Evolutionary conservation across 106 monocot genomes (phyloP), one percentile per base, ranked within the genome.

Genomic region (Dioscorea alata): DNA sequence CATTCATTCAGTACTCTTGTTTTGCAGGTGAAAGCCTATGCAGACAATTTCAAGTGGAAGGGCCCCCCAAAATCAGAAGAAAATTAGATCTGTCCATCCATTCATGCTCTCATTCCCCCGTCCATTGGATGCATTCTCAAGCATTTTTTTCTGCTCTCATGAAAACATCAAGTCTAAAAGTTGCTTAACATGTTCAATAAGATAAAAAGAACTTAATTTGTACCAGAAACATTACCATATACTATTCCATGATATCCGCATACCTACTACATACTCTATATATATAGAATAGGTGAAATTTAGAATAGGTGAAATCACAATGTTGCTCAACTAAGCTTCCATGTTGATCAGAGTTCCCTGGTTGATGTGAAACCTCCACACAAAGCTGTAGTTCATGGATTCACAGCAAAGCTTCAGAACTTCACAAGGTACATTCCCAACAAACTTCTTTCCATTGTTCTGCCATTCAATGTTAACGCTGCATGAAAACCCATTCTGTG

Each of bases 31-130:
- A 94, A 86, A 63, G 57, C 91, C 14, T 95, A 95, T 59, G 73
- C 94, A 51, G 94, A 91, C 57, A 95, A 95, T 73, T 95, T 95
- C 94, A 91, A 95, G 79, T 95, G 94, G 94, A 90, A 88, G 77
- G 94, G 88, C 4, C 83, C 74, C 13, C 85, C 90, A 35, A 81
- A 76, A 56, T 13, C 81, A 13, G 82, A 74, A 28, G 77, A 71
- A 73, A 33, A 64, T 23, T 80, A 73, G 32, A 25, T 60, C 21
- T 42, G 4, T 59, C 54, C 19, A 54, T 54, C 54, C 54, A 54
- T 42, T 42, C 42, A 42, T 42, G 54, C 15, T 54, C 18, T 54
- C 13, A 16, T 18, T 15, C 5, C 18, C 54, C 19, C 18, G 15
- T 13, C 12, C 19, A 16, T 54, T 8, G 54, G 54, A 54, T 54